Conservation (phyloP, 345 rosid genomes). For the Populus pruinosa region DNA sequence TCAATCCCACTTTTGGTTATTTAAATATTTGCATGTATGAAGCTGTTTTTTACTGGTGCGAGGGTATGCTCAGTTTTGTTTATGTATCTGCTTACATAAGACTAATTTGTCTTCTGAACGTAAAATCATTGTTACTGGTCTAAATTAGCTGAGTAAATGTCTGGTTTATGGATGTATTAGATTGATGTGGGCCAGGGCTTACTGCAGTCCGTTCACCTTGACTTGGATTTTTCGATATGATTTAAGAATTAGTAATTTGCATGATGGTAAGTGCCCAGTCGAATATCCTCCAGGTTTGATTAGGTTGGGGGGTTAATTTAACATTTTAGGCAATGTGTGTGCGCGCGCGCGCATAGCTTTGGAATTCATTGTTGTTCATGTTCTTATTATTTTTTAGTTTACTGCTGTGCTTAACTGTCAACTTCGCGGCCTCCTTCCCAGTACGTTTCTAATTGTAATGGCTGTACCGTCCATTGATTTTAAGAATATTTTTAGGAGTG, state of each 20-base stretch:
- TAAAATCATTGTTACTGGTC: conserved; percentile 14
- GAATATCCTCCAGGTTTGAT: conserved; percentile 8
- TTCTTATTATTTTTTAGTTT: not conserved
- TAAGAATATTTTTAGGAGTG: not conserved
- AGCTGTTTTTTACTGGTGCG: conserved; percentile 8
- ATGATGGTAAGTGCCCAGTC: conserved; percentile 7
- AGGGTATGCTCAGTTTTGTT: conserved; percentile 6
- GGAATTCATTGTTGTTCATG: not conserved
- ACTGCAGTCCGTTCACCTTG: not conserved
- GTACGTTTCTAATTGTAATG: conserved; percentile 40
- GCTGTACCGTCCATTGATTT: conserved; percentile 32
- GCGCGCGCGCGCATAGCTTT: not conserved
- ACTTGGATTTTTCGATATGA: not conserved
- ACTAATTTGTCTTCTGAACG: conserved; percentile 3
- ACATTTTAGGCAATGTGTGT: not conserved
- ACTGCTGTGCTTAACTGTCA: not conserved
- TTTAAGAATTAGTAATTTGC: conserved; percentile 3
- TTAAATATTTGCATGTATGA: conserved; percentile 11
- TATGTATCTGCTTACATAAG: not conserved
- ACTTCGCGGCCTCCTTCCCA: conserved; percentile 3
- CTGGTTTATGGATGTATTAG: not conserved
- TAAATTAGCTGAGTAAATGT: conserved; percentile 10
- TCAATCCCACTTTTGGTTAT: conserved; percentile 24
- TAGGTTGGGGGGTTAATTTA: not conserved
- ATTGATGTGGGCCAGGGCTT: conserved; percentile 6